Evolutionary conservation across 768 basidiomycete species (phyloP).

Genomic region (Mycena crocata): DNA sequence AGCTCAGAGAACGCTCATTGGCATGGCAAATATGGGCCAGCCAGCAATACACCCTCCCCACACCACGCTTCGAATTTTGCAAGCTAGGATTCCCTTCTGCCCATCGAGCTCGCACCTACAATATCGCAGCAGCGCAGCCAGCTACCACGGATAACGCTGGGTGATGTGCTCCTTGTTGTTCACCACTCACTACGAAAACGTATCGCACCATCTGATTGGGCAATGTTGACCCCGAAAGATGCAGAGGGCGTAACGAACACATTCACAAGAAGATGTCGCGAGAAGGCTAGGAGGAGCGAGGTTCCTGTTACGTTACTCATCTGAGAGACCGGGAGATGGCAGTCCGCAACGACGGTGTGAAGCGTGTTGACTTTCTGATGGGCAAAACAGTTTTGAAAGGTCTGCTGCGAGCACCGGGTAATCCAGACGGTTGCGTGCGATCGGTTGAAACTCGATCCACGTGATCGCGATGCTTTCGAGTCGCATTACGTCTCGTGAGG

Average conservation of each 20-base stretch:
- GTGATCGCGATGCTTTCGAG: too few relatives aligned
- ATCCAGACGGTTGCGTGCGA: conserved; percentile 25
- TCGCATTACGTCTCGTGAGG: too few relatives aligned
- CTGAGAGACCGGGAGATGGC: conserved; percentile 41
- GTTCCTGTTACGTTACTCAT: conserved; percentile 44
- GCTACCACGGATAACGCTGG: conserved; percentile 13
- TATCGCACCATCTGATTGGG: conserved; percentile 30
- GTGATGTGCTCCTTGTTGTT: conserved; percentile 22
- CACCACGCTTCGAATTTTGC: conserved; percentile 53
- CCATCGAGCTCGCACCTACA: conserved; percentile 49
- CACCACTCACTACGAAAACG: conserved; percentile 28
- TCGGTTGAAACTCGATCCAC: too few relatives aligned
- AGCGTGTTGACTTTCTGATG: conserved; percentile 51
- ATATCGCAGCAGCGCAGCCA: not conserved
- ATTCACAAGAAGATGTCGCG: conserved; percentile 40
- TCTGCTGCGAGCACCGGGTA: conserved; percentile 41
- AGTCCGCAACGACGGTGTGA: conserved; percentile 52
- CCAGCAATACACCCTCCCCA: conserved; percentile 54
- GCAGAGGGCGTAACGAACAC: conserved; percentile 47
- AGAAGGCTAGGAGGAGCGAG: conserved; percentile 52
- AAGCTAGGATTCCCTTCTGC: conserved; percentile 54
- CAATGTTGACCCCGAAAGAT: not conserved
- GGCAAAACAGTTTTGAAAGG: conserved; percentile 51
- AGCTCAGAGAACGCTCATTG: not conserved
- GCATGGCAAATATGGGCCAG: conserved; percentile 5